Evolutionary conservation across 768 basidiomycete genomes (phyloP).

Genomic region (Astraeus odoratus): DNA sequence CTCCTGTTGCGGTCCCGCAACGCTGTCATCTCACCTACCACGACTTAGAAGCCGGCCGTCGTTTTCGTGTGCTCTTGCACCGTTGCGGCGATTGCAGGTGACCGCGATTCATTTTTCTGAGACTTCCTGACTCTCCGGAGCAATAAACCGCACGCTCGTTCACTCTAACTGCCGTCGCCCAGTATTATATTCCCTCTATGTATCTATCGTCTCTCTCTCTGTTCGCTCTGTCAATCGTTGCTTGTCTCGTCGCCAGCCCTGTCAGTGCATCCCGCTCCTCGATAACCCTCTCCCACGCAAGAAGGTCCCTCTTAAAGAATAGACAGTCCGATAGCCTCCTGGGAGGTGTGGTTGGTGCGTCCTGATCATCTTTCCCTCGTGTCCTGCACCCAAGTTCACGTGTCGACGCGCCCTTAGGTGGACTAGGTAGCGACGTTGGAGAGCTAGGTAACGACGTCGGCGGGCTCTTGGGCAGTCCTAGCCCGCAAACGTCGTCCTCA

Average conservation of each 20-base stretch:
- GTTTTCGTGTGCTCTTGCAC: constrained; percentile 6
- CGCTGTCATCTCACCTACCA: no score
- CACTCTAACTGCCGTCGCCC: constrained; percentile 25
- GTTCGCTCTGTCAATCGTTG: constrained; percentile 23
- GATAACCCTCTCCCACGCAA: constrained; percentile 27
- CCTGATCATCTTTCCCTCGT: background rate
- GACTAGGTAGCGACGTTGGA: constrained; percentile 8
- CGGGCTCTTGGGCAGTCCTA: background rate
- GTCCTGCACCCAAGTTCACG: background rate
- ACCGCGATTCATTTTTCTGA: constrained; percentile 1
- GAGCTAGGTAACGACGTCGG: constrained; percentile 4
- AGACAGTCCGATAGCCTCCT: constrained; percentile 8
- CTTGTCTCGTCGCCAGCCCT: constrained; percentile 15
- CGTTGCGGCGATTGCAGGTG: constrained; percentile 11
- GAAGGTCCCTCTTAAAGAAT: constrained; percentile 26
- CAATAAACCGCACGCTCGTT: constrained; percentile 36
- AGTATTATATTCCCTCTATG: constrained; percentile 23
- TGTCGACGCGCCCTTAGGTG: constrained; percentile 4
- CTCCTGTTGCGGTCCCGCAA: background rate
- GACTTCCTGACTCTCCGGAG: constrained; percentile 10
- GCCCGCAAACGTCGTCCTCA: constrained; percentile 6
- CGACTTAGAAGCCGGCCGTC: constrained; percentile 6
- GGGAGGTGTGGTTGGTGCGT: constrained; percentile 13
- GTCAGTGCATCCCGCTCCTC: constrained; percentile 36
- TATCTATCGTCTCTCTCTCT: constrained; percentile 12